A percentile compares a stretch with the other conserved stretches of the same genome.
Conservation (phyloP, 441 rosid genomes). For the Kokia cookei region DNA sequence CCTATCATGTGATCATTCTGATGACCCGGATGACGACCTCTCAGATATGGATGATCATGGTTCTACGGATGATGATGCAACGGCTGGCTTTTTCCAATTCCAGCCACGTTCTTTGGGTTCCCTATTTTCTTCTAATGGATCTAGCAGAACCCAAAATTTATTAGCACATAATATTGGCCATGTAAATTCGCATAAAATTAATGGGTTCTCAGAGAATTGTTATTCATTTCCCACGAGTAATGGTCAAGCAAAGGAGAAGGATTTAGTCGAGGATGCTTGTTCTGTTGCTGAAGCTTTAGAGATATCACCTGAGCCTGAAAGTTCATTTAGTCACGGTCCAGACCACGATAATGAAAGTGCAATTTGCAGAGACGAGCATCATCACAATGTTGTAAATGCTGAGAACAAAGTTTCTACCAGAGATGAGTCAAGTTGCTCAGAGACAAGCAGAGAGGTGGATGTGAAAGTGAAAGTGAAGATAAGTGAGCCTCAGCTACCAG, state of each 20-base stretch:
- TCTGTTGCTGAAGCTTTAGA: conserved; percentile 39
- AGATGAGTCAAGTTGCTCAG: conserved; percentile 21
- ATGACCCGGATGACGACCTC: conserved; percentile 70
- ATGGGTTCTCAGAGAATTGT: conserved; percentile 30
- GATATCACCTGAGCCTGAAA: conserved; percentile 39
- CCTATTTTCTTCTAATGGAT: conserved; percentile 58
- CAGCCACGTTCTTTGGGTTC: conserved; percentile 66
- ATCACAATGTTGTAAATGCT: conserved; percentile 17
- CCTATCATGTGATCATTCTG: conserved; percentile 44
- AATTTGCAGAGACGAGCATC: conserved; percentile 19
- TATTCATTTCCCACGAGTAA: conserved; percentile 27
- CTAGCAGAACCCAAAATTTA: conserved; percentile 41
- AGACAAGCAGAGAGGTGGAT: conserved; percentile 28
- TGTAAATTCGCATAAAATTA: conserved; percentile 27
- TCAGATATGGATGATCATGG: conserved; percentile 62
- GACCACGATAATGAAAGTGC: conserved; percentile 23
- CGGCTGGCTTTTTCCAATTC: conserved; percentile 74
- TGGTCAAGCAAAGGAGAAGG: conserved; percentile 33
- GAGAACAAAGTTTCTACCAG: conserved; percentile 4
- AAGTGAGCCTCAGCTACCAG: conserved; percentile 22
- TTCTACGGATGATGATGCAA: conserved; percentile 40
- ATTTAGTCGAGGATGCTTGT: conserved; percentile 43
- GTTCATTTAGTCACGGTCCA: conserved; percentile 32
- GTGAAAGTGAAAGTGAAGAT: conserved; percentile 15
- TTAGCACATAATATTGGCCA: conserved; percentile 30